Conservation (phyloP, 2,329 filamentous ascomycete species). For the Zymoseptoria pseudotritici region DNA sequence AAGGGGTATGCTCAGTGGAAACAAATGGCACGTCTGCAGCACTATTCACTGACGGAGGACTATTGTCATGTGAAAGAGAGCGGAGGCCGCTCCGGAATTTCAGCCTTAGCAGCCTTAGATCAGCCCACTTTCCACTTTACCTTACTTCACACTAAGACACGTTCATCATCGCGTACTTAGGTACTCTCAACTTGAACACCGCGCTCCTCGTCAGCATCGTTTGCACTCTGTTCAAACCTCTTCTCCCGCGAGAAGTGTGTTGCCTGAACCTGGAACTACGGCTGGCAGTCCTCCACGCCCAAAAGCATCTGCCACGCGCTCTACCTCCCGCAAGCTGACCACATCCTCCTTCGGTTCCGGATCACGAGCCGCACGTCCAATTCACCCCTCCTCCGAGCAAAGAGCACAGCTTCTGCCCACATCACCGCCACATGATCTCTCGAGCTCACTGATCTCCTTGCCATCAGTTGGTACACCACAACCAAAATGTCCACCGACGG, state of each 20-base stretch:
- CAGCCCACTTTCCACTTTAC: neutral
- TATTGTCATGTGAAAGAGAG: neutral
- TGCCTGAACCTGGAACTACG: neutral
- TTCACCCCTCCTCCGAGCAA: neutral
- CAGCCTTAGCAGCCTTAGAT: neutral
- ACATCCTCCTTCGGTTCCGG: neutral
- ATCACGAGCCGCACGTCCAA: neutral
- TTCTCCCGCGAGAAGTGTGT: neutral
- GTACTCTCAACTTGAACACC: neutral
- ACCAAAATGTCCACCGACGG: slow-evolving; percentile 10
- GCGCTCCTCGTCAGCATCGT: neutral
- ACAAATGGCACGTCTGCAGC: neutral
- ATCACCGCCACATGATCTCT: neutral
- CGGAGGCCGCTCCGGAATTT: neutral
- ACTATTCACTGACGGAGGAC: neutral
- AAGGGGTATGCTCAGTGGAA: neutral
- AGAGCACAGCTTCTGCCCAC: neutral
- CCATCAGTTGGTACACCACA: neutral
- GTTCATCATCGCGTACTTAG: neutral
- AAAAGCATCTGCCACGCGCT: neutral
- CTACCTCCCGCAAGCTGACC: neutral
- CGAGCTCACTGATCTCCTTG: neutral
- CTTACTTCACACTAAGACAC: neutral
- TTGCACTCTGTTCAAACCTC: neutral
- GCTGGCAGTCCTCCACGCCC: neutral